Conservation (phyloP, 495 filamentous ascomycete species). For the Aspergillus indologenus region DNA sequence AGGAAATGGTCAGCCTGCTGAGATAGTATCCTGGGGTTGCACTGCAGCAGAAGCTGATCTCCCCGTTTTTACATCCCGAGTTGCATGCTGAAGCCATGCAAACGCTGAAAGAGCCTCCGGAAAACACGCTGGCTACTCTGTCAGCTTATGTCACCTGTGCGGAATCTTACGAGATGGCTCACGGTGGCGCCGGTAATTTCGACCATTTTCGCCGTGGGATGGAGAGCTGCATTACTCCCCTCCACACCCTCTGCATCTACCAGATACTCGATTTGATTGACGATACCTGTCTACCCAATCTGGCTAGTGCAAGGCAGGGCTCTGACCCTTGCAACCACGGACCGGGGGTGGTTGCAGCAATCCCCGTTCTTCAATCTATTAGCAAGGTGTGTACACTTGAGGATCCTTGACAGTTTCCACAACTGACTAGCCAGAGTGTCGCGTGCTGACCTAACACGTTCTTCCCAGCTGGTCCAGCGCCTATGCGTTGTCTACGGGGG, state of each 20-base stretch:
- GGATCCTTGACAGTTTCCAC: background rate
- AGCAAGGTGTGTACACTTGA: background rate
- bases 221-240: constrained; percentile 16
- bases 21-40: constrained; percentile 16
- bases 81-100: constrained; percentile 15
- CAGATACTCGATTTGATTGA: constrained; percentile 19
- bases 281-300: constrained; percentile 5
- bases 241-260: constrained; percentile 21
- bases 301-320: too few species aligned
- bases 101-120: constrained; percentile 17
- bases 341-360: background rate
- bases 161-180: constrained; percentile 15
- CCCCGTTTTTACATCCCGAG: constrained; percentile 19
- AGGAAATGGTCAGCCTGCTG: constrained; percentile 13
- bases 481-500: constrained; percentile 9
- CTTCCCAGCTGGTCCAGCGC: constrained; percentile 13
- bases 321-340: background rate
- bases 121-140: constrained; percentile 12
- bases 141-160: constrained; percentile 11
- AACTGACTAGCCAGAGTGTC: too few species aligned
- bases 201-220: constrained; percentile 13
- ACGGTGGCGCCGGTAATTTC: constrained; percentile 12
- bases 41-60: constrained; percentile 18
- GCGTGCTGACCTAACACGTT: background rate
- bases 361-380: background rate